Percentiles rank a stretch among this genome's conserved stretches.
These are phyloP conservation scores for Russula brevipes DNA, from an alignment of 768 basidiomycete genomes.

Conservation along the genomic window DNA sequence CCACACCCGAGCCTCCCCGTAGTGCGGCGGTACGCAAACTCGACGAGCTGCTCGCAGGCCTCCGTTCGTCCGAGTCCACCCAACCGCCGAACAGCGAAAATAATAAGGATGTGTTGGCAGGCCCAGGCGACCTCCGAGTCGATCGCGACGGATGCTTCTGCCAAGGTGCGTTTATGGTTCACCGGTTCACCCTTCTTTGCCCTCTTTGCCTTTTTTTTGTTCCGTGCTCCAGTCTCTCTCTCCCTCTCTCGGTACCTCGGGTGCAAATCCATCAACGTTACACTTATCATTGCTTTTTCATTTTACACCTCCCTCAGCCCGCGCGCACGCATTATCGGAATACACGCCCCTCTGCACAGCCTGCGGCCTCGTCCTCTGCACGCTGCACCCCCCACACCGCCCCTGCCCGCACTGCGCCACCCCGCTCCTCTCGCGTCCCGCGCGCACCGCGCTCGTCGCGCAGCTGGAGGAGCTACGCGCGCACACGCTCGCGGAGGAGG, in stretches of 20 bases:
- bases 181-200: too few relatives aligned
- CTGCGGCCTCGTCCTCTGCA: conserved; percentile 25
- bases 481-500: conserved; percentile 11
- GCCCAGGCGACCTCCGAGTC: too few relatives aligned
- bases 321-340: conserved; percentile 15
- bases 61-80: not conserved
- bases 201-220: not conserved
- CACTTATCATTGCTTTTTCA: too few relatives aligned
- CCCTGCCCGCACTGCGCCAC: conserved; percentile 18
- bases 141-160: conserved; percentile 18
- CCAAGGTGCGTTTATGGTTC: conserved; percentile 14
- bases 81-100: not conserved
- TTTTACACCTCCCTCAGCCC: conserved; percentile 4
- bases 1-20: conserved; percentile 6
- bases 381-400: conserved; percentile 8
- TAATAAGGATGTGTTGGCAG: too few relatives aligned
- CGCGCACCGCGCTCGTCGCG: conserved; percentile 10
- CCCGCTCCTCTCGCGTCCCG: conserved; percentile 6
- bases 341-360: conserved; percentile 22
- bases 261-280: too few relatives aligned
- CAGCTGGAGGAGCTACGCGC: conserved; percentile 10
- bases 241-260: too few relatives aligned
- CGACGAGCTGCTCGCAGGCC: conserved; percentile 18
- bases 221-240: too few relatives aligned
- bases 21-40: conserved; percentile 18